Conservation (phyloP, 768 basidiomycete species). For the Boletus sp. region DNA sequence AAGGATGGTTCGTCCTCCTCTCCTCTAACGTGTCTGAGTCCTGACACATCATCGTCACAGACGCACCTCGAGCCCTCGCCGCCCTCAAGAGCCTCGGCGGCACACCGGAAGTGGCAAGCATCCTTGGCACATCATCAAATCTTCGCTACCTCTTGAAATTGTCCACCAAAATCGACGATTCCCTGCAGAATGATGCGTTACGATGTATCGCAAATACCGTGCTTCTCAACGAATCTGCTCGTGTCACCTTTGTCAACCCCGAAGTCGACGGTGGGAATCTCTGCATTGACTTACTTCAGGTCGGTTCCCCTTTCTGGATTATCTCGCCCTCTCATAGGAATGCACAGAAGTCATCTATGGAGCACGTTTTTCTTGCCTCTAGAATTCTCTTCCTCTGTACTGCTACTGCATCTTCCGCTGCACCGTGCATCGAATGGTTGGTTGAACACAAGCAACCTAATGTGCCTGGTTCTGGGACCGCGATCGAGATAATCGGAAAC, state of each 20-base stretch:
- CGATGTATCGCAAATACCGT: constrained; percentile 78
- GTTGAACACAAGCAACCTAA: constrained; percentile 63
- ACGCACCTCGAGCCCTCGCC: constrained; percentile 61
- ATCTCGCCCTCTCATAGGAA: constrained; percentile 3
- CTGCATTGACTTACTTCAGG: constrained; percentile 58
- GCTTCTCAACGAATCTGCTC: constrained; percentile 61
- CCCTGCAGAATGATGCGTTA: constrained; percentile 63
- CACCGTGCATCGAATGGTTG: constrained; percentile 47
- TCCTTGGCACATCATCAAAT: constrained; percentile 53
- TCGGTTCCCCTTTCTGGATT: constrained; percentile 25
- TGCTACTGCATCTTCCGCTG: constrained; percentile 47
- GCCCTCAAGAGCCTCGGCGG: constrained; percentile 76
- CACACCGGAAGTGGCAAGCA: constrained; percentile 61
- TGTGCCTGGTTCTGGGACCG: constrained; percentile 35
- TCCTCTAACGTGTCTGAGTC: neutral
- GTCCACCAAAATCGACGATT: constrained; percentile 51
- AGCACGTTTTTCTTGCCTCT: constrained; percentile 69
- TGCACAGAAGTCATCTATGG: constrained; percentile 57
- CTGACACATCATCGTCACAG: constrained; percentile 36
- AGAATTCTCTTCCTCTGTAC: constrained; percentile 77
- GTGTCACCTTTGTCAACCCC: constrained; percentile 51
- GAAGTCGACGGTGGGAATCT: constrained; percentile 63
- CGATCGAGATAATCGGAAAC: constrained; percentile 56
- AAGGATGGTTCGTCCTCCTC: constrained; percentile 46
- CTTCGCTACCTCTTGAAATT: constrained; percentile 54